phyloP scores from a whole-genome alignment of 805 yeast species.

The Starmerella potacharoeniae region DNA sequence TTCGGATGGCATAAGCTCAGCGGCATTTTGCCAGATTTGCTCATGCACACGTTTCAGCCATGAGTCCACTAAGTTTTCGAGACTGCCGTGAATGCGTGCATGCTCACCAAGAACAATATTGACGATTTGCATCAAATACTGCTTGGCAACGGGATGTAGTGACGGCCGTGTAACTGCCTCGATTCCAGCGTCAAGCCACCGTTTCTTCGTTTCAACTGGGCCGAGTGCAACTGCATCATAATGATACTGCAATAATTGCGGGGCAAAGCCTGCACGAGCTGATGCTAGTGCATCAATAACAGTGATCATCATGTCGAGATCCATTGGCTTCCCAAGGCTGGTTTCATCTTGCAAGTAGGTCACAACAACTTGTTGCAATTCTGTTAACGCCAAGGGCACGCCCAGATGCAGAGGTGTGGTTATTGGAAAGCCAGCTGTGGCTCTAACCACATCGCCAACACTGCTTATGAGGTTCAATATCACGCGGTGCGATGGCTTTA shows the following conservation, averaged over 20 bases:
- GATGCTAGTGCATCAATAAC: conserved; percentile 3
- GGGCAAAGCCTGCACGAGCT: not conserved
- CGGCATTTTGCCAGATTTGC: conserved; percentile 58
- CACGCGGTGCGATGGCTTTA: conserved; percentile 3
- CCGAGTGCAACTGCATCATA: conserved; percentile 6
- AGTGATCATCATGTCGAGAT: conserved; percentile 9
- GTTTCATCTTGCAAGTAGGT: not conserved
- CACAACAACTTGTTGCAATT: conserved; percentile 41
- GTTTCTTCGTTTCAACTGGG: not conserved
- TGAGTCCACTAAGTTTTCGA: conserved; percentile 33
- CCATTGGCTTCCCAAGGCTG: not conserved
- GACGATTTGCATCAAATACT: conserved; percentile 32
- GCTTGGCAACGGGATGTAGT: conserved; percentile 8
- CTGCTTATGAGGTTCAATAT: conserved; percentile 27
- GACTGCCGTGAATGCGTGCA: conserved; percentile 38
- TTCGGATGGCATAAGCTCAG: conserved; percentile 39
- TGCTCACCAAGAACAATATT: conserved; percentile 57
- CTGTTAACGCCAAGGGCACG: conserved; percentile 55
- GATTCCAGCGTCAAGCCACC: conserved; percentile 10
- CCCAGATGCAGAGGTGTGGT: conserved; percentile 57
- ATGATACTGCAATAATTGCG: conserved; percentile 3
- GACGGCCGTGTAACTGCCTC: not conserved
- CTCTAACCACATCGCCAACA: conserved; percentile 36
- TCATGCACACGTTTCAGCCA: conserved; percentile 60
- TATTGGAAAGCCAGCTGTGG: conserved; percentile 36